These are phyloP conservation scores for Clathrospora elynae DNA, from an alignment of 2,329 filamentous ascomycete genomes.

Conservation along the genomic window DNA sequence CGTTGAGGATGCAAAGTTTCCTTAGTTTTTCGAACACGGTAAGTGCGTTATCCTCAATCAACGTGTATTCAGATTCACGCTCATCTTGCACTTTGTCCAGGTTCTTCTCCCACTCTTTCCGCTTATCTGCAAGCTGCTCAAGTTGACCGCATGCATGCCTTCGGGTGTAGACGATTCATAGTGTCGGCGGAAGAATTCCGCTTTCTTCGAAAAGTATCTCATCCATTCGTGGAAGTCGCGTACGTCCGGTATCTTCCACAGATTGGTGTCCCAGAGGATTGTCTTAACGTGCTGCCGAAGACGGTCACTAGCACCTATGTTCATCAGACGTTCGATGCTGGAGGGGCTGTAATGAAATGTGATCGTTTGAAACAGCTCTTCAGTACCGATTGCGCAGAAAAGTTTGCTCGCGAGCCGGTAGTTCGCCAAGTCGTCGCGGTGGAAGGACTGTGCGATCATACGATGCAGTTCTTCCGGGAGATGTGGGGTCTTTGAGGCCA, in stretches of 20 bases:
- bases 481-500: slow-evolving; percentile 4
- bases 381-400: slow-evolving; percentile 6
- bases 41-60: background rate
- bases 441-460: slow-evolving; percentile 13
- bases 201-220: slow-evolving; percentile 2
- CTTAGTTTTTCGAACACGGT: slow-evolving; percentile 7
- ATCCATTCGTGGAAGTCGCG: slow-evolving; percentile 17
- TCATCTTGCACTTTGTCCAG: slow-evolving; percentile 13
- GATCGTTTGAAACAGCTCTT: slow-evolving; percentile 17
- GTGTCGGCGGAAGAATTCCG: background rate
- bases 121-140: slow-evolving; percentile 4
- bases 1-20: slow-evolving; percentile 5
- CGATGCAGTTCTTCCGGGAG: slow-evolving; percentile 21
- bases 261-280: slow-evolving; percentile 19
- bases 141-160: too few species aligned
- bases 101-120: slow-evolving; percentile 14
- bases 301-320: slow-evolving; percentile 6
- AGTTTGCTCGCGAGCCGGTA: slow-evolving; percentile 19
- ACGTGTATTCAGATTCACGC: background rate
- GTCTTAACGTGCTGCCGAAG: slow-evolving; percentile 13
- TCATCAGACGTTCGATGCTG: slow-evolving; percentile 13
- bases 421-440: slow-evolving; percentile 11
- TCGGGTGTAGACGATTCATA: background rate
- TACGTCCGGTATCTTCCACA: slow-evolving; percentile 12
- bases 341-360: slow-evolving; percentile 13